A percentile compares a stretch with the other conserved stretches of the same genome.
These are phyloP conservation scores for Neurospora pannonica DNA, from an alignment of 495 filamentous ascomycete genomes.

Conservation along the genomic window DNA sequence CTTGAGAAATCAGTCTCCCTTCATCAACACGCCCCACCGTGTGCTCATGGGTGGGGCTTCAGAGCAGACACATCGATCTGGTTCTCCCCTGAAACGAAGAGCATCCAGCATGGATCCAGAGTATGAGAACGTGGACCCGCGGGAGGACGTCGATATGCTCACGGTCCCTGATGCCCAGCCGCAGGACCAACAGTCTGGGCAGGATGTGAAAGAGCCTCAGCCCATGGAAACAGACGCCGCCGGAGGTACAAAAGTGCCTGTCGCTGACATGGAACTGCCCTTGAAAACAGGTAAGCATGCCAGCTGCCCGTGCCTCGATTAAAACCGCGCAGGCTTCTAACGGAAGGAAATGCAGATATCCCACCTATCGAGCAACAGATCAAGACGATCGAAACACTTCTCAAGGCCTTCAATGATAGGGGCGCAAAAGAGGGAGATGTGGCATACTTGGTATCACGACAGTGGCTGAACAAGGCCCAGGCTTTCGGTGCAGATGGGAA, in stretches of 20 bases:
- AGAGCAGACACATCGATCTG: slow-evolving; percentile 41
- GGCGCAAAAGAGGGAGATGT: slow-evolving; percentile 57
- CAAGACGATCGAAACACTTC: slow-evolving; percentile 54
- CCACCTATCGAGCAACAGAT: slow-evolving; percentile 74
- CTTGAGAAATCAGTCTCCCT: slow-evolving; percentile 31
- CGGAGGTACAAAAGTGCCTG: neutral
- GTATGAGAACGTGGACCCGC: slow-evolving; percentile 15
- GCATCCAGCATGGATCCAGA: slow-evolving; percentile 46
- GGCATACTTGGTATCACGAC: slow-evolving; percentile 67
- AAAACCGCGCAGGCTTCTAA: neutral
- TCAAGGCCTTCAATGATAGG: slow-evolving; percentile 38
- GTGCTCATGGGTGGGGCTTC: slow-evolving; percentile 45
- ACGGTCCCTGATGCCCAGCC: slow-evolving; percentile 7
- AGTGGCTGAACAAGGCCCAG: slow-evolving; percentile 70
- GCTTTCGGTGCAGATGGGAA: slow-evolving; percentile 50
- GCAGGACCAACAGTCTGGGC: neutral
- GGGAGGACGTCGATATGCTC: slow-evolving; percentile 45
- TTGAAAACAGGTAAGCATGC: slow-evolving; percentile 15
- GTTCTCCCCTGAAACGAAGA: slow-evolving; percentile 45
- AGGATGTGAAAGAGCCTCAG: neutral
- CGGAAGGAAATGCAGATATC: slow-evolving; percentile 11
- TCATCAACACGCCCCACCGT: slow-evolving; percentile 31
- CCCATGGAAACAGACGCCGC: neutral
- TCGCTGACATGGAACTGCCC: slow-evolving; percentile 2
- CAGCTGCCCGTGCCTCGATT: neutral